phyloP scores from a whole-genome alignment of 2,329 filamentous ascomycete species.

The Paraphoma sp. region DNA sequence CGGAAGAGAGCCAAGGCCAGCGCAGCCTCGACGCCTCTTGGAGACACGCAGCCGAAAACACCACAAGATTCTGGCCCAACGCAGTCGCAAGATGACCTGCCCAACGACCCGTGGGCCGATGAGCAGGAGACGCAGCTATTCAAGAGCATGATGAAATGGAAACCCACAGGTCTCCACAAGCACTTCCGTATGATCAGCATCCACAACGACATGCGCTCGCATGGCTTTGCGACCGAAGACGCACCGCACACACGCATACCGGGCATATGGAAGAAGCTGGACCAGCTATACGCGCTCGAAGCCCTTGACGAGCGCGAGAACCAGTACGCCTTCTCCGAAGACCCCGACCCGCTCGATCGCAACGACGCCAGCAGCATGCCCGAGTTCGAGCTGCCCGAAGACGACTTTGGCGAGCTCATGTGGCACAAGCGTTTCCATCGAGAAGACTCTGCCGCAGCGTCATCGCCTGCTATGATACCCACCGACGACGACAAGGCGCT shows the following conservation, averaged over 20 bases:
- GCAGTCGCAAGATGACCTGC: constrained; percentile 63
- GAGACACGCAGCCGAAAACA: constrained; percentile 49
- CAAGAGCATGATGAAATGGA: constrained; percentile 92
- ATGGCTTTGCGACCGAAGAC: constrained; percentile 73
- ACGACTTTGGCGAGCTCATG: constrained; percentile 53
- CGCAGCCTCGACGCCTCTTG: constrained; percentile 63
- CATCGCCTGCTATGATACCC: constrained; percentile 40
- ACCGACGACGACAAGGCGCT: constrained; percentile 40
- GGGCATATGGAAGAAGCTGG: constrained; percentile 89
- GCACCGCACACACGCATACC: constrained; percentile 84
- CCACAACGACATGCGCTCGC: constrained; percentile 44
- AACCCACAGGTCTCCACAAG: constrained; percentile 77
- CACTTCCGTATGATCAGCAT: constrained; percentile 61
- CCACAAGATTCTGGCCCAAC: constrained; percentile 45
- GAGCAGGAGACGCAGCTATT: constrained; percentile 93
- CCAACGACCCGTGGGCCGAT: constrained; percentile 86
- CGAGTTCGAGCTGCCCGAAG: constrained; percentile 53
- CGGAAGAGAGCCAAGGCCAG: constrained; percentile 70
- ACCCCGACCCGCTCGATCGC: constrained; percentile 59
- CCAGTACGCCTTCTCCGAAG: constrained; percentile 61
- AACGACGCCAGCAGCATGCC: constrained; percentile 39
- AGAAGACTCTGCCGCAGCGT: constrained; percentile 30
- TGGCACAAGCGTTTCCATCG: constrained; percentile 50
- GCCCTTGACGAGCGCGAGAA: constrained; percentile 84
- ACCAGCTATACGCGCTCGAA: constrained; percentile 82